A percentile compares a stretch with the other conserved stretches of the same genome.
phyloP scores from a whole-genome alignment of 345 rosid genomes.

The Aethionema arabicum region DNA sequence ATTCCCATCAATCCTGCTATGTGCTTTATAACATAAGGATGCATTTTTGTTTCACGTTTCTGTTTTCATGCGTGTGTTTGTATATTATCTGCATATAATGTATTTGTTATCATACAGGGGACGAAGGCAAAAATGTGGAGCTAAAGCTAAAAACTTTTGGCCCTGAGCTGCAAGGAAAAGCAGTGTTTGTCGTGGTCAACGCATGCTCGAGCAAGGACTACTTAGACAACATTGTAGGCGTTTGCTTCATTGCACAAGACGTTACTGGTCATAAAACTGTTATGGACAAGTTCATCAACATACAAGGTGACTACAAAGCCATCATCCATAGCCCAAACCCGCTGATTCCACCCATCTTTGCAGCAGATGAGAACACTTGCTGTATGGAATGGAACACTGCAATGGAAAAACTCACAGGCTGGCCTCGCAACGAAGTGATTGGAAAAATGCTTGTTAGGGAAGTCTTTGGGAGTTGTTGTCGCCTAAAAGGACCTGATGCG shows the following conservation, averaged over 20 bases:
- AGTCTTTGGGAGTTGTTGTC: conserved; percentile 86
- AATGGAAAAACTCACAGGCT: conserved; percentile 95
- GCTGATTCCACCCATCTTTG: conserved; percentile 95
- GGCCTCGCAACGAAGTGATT: conserved; percentile 59
- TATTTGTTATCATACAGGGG: too few species aligned
- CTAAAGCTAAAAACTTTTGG: conserved; percentile 80
- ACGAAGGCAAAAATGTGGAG: conserved; percentile 89
- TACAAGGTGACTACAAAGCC: conserved; percentile 93
- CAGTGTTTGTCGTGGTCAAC: conserved; percentile 84
- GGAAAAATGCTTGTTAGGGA: conserved; percentile 95
- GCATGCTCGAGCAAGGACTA: conserved; percentile 97
- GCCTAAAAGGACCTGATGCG: conserved; percentile 87
- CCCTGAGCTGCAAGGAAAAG: conserved; percentile 51
- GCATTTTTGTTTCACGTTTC: too few species aligned
- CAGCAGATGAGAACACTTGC: conserved; percentile 84
- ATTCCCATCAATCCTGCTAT: too few species aligned
- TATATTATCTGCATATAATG: too few species aligned
- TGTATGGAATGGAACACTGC: conserved; percentile 98
- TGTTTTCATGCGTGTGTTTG: too few species aligned
- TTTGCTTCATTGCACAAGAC: conserved; percentile 94
- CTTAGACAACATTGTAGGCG: conserved; percentile 81
- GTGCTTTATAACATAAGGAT: too few species aligned
- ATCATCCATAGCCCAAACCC: conserved; percentile 90
- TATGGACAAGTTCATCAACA: conserved; percentile 91
- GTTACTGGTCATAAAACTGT: conserved; percentile 86